phyloP scores from a whole-genome alignment of 116 monocot species.

The Trichopus zeylanicus region DNA sequence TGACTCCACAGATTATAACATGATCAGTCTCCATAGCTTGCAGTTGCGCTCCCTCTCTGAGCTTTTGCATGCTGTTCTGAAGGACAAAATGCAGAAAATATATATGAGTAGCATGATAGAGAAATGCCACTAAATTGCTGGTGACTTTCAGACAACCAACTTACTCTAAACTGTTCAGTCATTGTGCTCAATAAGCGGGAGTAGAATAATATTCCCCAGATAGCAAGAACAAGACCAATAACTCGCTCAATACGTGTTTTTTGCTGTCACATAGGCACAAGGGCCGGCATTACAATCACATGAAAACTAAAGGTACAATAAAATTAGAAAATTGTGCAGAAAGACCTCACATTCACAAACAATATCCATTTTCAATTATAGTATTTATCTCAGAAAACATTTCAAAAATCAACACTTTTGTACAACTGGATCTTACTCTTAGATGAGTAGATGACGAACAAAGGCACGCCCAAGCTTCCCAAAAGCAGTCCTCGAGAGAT shows the following conservation, averaged over 20 bases:
- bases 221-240: slow-evolving; percentile 82
- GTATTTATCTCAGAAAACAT: too few species aligned
- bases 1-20: slow-evolving; percentile 94
- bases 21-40: slow-evolving; percentile 94
- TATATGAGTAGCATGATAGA: not conserved
- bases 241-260: slow-evolving; percentile 88
- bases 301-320: not conserved
- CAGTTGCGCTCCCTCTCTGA: slow-evolving; percentile 94
- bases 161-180: slow-evolving; percentile 96
- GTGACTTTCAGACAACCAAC: slow-evolving; percentile 12
- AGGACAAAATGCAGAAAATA: slow-evolving; percentile 6
- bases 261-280: slow-evolving; percentile 52
- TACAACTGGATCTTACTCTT: slow-evolving; percentile 37
- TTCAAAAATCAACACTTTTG: too few species aligned
- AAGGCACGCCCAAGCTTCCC: slow-evolving; percentile 99
- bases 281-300: not conserved
- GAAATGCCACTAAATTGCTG: not conserved
- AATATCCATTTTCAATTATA: too few species aligned
- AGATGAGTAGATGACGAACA: slow-evolving; percentile 95
- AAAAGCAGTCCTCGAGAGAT: slow-evolving; percentile 88
- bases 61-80: slow-evolving; percentile 91
- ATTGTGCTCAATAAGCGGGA: slow-evolving; percentile 88
- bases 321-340: not conserved
- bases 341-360: too few species aligned
- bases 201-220: slow-evolving; percentile 95